Evolutionary conservation across 805 yeast species (phyloP).

Genomic region (Groenewaldozyma salmanticensis): DNA sequence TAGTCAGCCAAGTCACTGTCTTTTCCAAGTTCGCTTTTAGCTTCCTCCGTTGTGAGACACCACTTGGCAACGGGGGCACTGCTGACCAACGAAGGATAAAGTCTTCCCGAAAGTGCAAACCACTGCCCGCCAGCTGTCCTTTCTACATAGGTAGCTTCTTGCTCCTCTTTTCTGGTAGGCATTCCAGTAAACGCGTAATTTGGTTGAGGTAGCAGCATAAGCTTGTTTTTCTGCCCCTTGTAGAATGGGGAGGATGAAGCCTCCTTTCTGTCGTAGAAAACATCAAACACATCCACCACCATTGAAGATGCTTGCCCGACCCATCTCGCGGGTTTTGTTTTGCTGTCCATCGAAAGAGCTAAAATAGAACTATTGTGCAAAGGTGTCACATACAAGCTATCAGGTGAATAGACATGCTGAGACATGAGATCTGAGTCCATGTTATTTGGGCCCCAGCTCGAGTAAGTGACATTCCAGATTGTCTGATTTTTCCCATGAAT

Average conservation of each 20-base stretch:
- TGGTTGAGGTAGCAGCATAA: slow-evolving; percentile 32
- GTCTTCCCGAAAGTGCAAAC: slow-evolving; percentile 74
- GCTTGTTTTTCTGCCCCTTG: slow-evolving; percentile 10
- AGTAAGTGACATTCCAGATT: slow-evolving; percentile 77
- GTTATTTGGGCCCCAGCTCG: slow-evolving; percentile 89
- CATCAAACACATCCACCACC: slow-evolving; percentile 72
- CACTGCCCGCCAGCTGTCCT: slow-evolving; percentile 53
- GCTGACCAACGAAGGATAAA: slow-evolving; percentile 73
- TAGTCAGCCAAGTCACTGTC: slow-evolving; percentile 8
- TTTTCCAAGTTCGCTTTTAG: slow-evolving; percentile 6
- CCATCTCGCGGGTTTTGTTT: slow-evolving; percentile 72
- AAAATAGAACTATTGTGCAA: slow-evolving; percentile 70
- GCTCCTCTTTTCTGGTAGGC: slow-evolving; percentile 1
- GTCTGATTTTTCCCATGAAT: slow-evolving; percentile 67
- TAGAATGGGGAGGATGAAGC: slow-evolving; percentile 5
- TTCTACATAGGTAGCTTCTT: slow-evolving; percentile 52
- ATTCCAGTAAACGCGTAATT: slow-evolving; percentile 9
- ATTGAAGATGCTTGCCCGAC: slow-evolving; percentile 60
- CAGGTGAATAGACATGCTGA: slow-evolving; percentile 42
- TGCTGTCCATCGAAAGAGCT: slow-evolving; percentile 51
- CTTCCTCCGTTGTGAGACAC: too few species aligned
- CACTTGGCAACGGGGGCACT: slow-evolving; percentile 71
- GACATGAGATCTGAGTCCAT: slow-evolving; percentile 49
- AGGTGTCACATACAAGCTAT: slow-evolving; percentile 72
- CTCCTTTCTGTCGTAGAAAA: slow-evolving; percentile 28